These are phyloP conservation scores for Triadica sebifera DNA, from an alignment of 345 rosid genomes.

Conservation along the genomic window DNA sequence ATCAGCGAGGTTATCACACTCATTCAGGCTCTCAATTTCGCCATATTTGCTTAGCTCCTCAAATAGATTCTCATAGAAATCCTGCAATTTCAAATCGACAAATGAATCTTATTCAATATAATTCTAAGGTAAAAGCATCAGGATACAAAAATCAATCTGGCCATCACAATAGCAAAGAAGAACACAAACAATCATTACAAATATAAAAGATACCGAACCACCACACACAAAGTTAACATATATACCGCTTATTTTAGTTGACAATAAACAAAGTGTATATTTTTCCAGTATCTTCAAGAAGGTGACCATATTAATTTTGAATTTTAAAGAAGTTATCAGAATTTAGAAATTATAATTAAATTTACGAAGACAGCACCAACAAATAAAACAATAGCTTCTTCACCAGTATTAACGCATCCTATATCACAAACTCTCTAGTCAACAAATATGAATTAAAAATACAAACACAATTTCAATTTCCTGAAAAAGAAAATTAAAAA, in stretches of 20 bases:
- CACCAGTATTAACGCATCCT: too few species aligned
- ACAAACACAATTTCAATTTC: background rate
- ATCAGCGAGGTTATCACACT: conserved; percentile 71
- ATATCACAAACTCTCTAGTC: background rate
- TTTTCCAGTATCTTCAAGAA: background rate
- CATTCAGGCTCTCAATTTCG: conserved; percentile 60
- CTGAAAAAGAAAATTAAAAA: background rate
- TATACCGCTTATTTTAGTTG: too few species aligned
- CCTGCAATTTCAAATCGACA: conserved; percentile 13
- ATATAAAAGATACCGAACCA: background rate
- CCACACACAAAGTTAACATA: background rate
- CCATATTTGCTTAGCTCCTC: conserved; percentile 69
- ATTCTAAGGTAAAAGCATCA: background rate
- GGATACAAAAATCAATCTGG: background rate
- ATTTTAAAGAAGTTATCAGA: too few species aligned
- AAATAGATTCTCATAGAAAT: conserved; percentile 64
- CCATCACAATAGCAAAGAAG: background rate
- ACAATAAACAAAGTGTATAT: background rate
- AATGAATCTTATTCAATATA: background rate
- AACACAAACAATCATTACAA: background rate
- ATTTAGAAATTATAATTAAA: background rate
- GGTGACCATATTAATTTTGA: too few species aligned
- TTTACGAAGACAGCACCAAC: background rate
- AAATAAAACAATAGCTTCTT: background rate
- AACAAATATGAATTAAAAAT: background rate